These are phyloP conservation scores for Silene uniflora DNA, from an alignment of 148 eudicot species.

Conservation along the genomic window DNA sequence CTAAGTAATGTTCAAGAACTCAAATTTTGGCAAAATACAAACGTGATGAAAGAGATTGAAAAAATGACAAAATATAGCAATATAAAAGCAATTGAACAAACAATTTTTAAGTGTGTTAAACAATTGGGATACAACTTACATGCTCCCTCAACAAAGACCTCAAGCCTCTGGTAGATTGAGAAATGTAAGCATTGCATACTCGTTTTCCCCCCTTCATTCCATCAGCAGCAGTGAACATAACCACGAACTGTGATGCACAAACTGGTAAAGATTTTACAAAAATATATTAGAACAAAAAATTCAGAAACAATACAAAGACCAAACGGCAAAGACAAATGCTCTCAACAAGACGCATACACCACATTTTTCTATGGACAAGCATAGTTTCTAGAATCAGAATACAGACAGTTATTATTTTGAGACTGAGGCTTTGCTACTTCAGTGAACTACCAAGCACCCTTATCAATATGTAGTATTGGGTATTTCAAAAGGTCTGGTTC, in stretches of 20 bases:
- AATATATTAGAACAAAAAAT: slow-evolving; percentile 16
- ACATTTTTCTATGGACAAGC: neutral
- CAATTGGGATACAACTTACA: slow-evolving; percentile 44
- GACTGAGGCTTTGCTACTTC: neutral
- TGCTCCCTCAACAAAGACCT: slow-evolving; percentile 83
- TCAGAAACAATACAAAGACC: neutral
- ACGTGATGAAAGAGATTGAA: neutral
- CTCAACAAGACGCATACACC: neutral
- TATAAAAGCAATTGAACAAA: neutral
- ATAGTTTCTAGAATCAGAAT: neutral
- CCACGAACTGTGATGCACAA: slow-evolving; percentile 79
- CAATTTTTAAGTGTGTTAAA: neutral
- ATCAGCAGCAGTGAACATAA: slow-evolving; percentile 61
- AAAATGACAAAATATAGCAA: neutral
- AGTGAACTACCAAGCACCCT: neutral
- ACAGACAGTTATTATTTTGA: neutral
- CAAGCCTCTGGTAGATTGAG: slow-evolving; percentile 82
- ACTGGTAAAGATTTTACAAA: slow-evolving; percentile 40
- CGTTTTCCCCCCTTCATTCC: slow-evolving; percentile 45
- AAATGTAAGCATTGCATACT: slow-evolving; percentile 67
- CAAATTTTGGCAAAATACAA: neutral
- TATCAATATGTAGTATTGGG: neutral
- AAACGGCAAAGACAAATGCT: neutral
- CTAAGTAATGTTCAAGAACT: neutral
- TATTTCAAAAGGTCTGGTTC: neutral